These are phyloP conservation scores for Phytophthora boehmeriae DNA, from an alignment of 352 stramenopile genomes.

Conservation along the genomic window DNA sequence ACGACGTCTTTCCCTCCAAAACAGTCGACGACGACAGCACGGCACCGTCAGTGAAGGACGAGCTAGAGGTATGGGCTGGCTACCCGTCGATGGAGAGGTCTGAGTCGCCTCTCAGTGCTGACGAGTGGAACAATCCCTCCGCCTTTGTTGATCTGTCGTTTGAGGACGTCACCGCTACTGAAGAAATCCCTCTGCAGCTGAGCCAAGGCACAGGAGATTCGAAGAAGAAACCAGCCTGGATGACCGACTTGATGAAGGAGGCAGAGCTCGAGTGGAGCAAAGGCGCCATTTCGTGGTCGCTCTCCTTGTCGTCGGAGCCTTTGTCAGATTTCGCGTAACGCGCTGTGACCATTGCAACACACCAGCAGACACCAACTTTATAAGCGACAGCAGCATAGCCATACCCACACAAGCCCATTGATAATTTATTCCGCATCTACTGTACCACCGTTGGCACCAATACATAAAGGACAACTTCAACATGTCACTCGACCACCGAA, in stretches of 20 bases:
- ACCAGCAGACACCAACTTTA: conserved; percentile 4
- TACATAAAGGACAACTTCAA: neutral
- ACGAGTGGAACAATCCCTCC: conserved; percentile 63
- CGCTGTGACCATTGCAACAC: neutral
- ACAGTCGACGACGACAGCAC: conserved; percentile 12
- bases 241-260: conserved; percentile 65
- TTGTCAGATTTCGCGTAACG: conserved; percentile 53
- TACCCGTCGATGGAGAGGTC: conserved; percentile 27
- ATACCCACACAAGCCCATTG: conserved; percentile 17
- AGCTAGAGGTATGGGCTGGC: conserved; percentile 6
- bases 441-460: conserved; percentile 23
- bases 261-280: conserved; percentile 66
- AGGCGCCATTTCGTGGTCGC: conserved; percentile 60
- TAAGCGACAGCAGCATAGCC: conserved; percentile 16
- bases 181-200: conserved; percentile 8
- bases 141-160: conserved; percentile 53
- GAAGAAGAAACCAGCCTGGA: conserved; percentile 42
- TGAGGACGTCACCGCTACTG: conserved; percentile 31
- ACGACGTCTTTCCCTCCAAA: no score
- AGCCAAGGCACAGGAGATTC: conserved; percentile 14
- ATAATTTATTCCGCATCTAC: conserved; percentile 47
- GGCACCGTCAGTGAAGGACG: conserved; percentile 36
- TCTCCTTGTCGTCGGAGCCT: conserved; percentile 45
- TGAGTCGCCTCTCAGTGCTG: conserved; percentile 61
- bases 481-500: no score